A percentile compares a stretch with the other conserved stretches of the same genome.
phyloP scores from a whole-genome alignment of 2,329 filamentous ascomycete species.

The Tolypocladium endophyticum region DNA sequence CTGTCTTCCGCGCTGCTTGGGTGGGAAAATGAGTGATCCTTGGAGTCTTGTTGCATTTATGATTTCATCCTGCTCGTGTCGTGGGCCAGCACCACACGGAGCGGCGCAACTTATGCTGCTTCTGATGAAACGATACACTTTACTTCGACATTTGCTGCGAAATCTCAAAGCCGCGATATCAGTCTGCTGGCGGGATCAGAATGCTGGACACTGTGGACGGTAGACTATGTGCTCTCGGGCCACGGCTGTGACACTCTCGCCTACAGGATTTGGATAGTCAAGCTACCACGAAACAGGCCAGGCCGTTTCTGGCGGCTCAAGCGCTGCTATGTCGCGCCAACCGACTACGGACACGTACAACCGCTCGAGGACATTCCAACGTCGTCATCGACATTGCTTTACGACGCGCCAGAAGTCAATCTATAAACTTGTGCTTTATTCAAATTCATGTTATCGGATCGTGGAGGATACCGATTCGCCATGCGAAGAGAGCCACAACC shows the following conservation, averaged over 20 bases:
- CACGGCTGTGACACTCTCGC: neutral
- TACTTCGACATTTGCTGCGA: neutral
- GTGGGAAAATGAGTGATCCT: slow-evolving; percentile 7
- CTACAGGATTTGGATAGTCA: neutral
- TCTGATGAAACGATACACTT: neutral
- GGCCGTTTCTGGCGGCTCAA: neutral
- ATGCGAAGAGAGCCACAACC: slow-evolving; percentile 19
- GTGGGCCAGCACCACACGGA: neutral
- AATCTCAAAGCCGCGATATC: neutral
- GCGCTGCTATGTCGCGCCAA: neutral
- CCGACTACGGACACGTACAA: neutral
- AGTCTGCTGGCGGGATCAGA: neutral
- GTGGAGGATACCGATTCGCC: slow-evolving; percentile 31
- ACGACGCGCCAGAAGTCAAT: neutral
- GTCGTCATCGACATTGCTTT: neutral
- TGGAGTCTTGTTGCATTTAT: neutral
- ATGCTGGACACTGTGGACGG: neutral
- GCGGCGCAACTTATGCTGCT: neutral
- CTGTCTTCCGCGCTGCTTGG: slow-evolving; percentile 23
- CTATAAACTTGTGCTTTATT: slow-evolving; percentile 9
- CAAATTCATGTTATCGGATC: slow-evolving; percentile 21
- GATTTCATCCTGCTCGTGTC: neutral
- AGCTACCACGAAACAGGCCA: neutral
- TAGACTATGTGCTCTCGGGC: neutral
- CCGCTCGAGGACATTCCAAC: neutral